Percentiles rank a stretch among this genome's conserved stretches.
phyloP scores from a whole-genome alignment of 140 eudicot species.

The Cichorium intybus region DNA sequence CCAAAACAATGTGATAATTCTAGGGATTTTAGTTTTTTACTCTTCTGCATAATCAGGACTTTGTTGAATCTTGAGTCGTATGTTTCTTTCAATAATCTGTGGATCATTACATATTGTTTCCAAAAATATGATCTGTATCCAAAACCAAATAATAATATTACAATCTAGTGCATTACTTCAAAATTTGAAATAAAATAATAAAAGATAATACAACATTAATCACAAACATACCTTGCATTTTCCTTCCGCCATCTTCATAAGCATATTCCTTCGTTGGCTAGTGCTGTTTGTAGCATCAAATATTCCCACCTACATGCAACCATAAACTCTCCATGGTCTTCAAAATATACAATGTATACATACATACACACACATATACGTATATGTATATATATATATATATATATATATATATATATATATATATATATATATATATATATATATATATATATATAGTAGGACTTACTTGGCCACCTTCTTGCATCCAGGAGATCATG shows the following conservation, averaged over 20 bases:
- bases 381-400: background rate
- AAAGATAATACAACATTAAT: background rate
- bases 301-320: conserved; percentile 74
- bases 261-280: conserved; percentile 87
- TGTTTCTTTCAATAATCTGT: conserved; percentile 84
- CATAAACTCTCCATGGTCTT: background rate
- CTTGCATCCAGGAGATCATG: conserved; percentile 99
- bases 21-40: conserved; percentile 33
- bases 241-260: conserved; percentile 99
- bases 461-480: conserved; percentile 93
- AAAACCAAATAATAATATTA: conserved; percentile 1
- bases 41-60: conserved; percentile 99
- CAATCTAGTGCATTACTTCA: background rate
- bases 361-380: background rate
- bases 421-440: no score
- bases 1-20: background rate
- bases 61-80: conserved; percentile 96
- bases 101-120: conserved; percentile 94
- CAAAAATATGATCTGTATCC: conserved; percentile 78
- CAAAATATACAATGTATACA: background rate
- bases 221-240: conserved; percentile 74
- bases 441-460: background rate
- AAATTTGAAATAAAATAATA: background rate
- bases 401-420: no score
- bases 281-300: conserved; percentile 98